Evolutionary conservation across 2,329 filamentous ascomycete genomes (phyloP).

Genomic region (Xylariales sp.): DNA sequence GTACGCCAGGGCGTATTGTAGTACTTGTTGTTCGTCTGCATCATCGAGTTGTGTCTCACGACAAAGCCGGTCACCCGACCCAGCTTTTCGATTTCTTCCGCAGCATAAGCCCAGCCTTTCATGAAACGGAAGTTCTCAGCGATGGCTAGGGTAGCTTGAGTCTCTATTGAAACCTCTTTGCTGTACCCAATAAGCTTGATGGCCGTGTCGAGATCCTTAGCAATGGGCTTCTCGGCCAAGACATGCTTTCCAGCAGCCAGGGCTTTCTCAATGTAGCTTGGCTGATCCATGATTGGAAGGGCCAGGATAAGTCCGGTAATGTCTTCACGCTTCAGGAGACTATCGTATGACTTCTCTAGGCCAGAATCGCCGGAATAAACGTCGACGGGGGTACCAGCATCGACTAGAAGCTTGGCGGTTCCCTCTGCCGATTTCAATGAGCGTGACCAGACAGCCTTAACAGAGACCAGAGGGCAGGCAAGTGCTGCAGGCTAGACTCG

Average conservation of each 20-base stretch:
- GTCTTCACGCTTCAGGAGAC: constrained; percentile 59
- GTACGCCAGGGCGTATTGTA: constrained; percentile 72
- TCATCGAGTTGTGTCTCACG: constrained; percentile 52
- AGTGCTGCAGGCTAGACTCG: constrained; percentile 60
- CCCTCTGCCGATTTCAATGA: constrained; percentile 60
- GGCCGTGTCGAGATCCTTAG: constrained; percentile 64
- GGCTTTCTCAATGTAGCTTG: constrained; percentile 67
- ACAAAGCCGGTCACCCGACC: constrained; percentile 67
- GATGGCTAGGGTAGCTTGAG: constrained; percentile 64
- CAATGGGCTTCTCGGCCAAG: constrained; percentile 76
- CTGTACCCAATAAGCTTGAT: constrained; percentile 56
- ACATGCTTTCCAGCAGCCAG: constrained; percentile 76
- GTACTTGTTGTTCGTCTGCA: constrained; percentile 57
- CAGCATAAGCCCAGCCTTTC: constrained; percentile 64
- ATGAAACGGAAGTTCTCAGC: constrained; percentile 81
- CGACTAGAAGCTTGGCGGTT: constrained; percentile 50
- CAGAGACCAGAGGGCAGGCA: constrained; percentile 56
- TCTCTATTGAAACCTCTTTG: constrained; percentile 45
- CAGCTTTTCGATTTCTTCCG: constrained; percentile 60
- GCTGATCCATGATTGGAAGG: constrained; percentile 71
- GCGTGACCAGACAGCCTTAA: constrained; percentile 69
- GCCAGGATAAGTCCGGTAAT: constrained; percentile 56
- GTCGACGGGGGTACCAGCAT: constrained; percentile 41
- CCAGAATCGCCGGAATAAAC: constrained; percentile 49
- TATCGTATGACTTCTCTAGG: constrained; percentile 55